These are phyloP conservation scores for Comarum palustre DNA, from an alignment of 306 rosid genomes.

Conservation along the genomic window DNA sequence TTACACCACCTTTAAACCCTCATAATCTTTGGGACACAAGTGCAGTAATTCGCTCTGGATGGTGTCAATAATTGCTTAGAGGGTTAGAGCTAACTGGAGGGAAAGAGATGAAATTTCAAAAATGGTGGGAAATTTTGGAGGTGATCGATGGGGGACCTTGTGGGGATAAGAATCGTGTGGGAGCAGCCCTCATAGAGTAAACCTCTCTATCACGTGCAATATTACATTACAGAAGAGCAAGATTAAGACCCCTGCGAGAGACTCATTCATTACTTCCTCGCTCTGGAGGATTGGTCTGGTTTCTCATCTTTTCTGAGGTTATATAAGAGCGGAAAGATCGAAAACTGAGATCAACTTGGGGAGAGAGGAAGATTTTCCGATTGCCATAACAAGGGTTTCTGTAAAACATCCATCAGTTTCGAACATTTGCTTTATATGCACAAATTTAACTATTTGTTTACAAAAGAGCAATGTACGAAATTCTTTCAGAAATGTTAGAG, in stretches of 20 bases:
- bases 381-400: background rate
- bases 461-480: background rate
- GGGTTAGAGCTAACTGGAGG: slow-evolving; percentile 20
- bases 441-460: background rate
- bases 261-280: slow-evolving; percentile 10
- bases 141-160: background rate
- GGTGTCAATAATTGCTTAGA: background rate
- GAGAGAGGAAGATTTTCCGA: background rate
- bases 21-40: background rate
- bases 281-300: slow-evolving; percentile 8
- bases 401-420: slow-evolving; percentile 15
- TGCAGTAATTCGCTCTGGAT: background rate
- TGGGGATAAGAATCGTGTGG: slow-evolving; percentile 29
- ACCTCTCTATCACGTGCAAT: slow-evolving; percentile 42
- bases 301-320: background rate
- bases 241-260: slow-evolving; percentile 38
- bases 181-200: slow-evolving; percentile 21
- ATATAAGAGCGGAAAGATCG: background rate
- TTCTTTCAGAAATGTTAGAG: background rate
- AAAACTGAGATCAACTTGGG: background rate
- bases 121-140: background rate
- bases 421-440: background rate
- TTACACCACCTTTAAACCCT: background rate
- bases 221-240: slow-evolving; percentile 29
- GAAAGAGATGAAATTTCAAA: slow-evolving; percentile 24